Conservation (phyloP, 2,329 filamentous ascomycete species). For the Clonostachys sp. region DNA sequence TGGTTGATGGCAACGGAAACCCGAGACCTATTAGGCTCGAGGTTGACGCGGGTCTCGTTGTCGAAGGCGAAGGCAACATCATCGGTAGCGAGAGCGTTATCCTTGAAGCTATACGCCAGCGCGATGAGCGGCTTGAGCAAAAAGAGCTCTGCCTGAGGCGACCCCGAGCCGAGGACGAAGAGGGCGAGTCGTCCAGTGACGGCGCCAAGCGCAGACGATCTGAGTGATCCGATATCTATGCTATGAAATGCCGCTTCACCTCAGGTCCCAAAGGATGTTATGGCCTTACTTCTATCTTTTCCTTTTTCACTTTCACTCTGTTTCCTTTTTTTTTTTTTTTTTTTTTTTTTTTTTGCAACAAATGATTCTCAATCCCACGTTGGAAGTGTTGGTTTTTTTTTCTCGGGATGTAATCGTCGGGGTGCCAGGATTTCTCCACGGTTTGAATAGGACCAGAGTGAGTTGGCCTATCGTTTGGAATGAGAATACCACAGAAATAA, state of each 20-base stretch:
- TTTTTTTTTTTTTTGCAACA: no score
- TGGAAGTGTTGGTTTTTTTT: no score
- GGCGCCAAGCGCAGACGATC: slow-evolving; percentile 2
- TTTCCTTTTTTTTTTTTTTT: no score
- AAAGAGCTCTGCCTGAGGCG: slow-evolving; percentile 5
- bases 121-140: slow-evolving; percentile 7
- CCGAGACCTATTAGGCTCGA: slow-evolving; percentile 33
- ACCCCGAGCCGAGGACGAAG: slow-evolving; percentile 8
- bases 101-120: slow-evolving; percentile 15
- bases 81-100: slow-evolving; percentile 27
- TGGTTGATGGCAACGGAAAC: slow-evolving; percentile 38
- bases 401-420: no score
- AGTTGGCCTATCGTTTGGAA: no score
- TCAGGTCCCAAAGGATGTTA: no score
- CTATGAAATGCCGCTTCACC: neutral
- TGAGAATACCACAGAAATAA: no score
- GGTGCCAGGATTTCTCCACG: no score
- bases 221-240: neutral
- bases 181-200: neutral
- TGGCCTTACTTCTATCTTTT: neutral
- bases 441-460: no score
- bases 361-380: no score
- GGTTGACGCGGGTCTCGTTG: slow-evolving; percentile 38
- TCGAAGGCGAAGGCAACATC: slow-evolving; percentile 38
- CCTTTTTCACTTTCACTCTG: neutral